phyloP scores from a whole-genome alignment of 495 filamentous ascomycete species.

The Parachaetomium inaequale region DNA sequence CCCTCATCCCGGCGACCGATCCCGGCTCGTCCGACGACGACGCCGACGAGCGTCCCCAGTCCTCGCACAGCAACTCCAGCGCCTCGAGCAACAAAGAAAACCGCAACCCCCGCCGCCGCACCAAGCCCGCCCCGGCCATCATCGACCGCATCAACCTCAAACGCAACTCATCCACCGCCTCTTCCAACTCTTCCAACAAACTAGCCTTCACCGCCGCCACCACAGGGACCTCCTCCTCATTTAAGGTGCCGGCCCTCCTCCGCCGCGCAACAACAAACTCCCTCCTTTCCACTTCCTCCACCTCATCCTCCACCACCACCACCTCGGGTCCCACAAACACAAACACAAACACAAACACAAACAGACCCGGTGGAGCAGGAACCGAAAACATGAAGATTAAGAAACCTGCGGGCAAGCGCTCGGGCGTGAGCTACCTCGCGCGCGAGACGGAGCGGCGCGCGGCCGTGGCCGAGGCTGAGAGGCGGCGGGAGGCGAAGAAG shows the following conservation, averaged over 20 bases:
- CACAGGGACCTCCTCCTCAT: conserved; percentile 7
- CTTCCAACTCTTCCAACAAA: conserved; percentile 35
- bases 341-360: conserved; percentile 15
- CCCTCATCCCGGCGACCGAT: conserved; percentile 46
- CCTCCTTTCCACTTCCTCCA: conserved; percentile 35
- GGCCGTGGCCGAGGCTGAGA: conserved; percentile 57
- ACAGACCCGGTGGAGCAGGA: neutral
- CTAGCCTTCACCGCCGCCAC: conserved; percentile 59
- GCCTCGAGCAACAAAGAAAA: conserved; percentile 40
- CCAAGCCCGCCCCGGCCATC: conserved; percentile 52
- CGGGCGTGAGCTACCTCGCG: conserved; percentile 74
- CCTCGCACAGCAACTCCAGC: conserved; percentile 23
- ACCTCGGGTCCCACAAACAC: conserved; percentile 2
- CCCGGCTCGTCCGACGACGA: conserved; percentile 42
- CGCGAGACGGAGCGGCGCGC: conserved; percentile 64
- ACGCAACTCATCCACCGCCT: conserved; percentile 53
- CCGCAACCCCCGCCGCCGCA: conserved; percentile 39
- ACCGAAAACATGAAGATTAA: conserved; percentile 54
- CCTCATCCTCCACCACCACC: conserved; percentile 8
- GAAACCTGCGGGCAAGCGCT: conserved; percentile 60
- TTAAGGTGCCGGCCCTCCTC: conserved; percentile 68
- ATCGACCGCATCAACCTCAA: conserved; percentile 82
- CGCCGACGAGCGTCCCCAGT: conserved; percentile 32
- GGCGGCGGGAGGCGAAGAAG: conserved; percentile 62
- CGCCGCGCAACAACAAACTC: conserved; percentile 70